Conservation (phyloP, 2,329 filamentous ascomycete species). For the Alternaria triticimaculans region DNA sequence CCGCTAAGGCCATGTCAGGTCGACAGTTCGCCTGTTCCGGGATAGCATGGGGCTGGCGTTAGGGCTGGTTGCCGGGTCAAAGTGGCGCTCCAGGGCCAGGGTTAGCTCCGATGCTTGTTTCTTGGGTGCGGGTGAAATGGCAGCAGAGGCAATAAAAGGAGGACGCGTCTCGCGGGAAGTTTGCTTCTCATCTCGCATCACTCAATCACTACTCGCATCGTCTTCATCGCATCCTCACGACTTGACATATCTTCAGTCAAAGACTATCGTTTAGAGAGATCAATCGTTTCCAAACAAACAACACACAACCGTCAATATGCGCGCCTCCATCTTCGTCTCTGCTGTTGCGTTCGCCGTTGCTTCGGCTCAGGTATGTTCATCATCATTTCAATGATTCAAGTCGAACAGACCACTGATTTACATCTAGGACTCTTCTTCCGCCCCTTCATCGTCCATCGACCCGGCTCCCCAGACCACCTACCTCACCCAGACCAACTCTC, state of each 20-base stretch:
- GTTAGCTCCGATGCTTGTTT: conserved; percentile 21
- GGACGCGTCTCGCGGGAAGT: conserved; percentile 15
- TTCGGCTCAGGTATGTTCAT: conserved; percentile 35
- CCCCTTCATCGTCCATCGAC: conserved; percentile 25
- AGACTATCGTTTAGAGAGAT: conserved; percentile 17
- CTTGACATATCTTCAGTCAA: conserved; percentile 17
- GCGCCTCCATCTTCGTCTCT: conserved; percentile 39
- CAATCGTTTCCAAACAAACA: conserved; percentile 16
- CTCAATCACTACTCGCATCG: conserved; percentile 18
- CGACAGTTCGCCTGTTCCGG: background rate
- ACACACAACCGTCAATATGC: conserved; percentile 33
- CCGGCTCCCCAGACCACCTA: conserved; percentile 38
- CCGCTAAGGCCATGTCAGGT: conserved; percentile 9
- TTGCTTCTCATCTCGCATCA: conserved; percentile 9
- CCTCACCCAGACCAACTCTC: conserved; percentile 43
- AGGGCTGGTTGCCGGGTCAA: conserved; percentile 31
- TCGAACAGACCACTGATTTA: background rate
- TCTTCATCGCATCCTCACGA: conserved; percentile 7
- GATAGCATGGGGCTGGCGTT: conserved; percentile 8
- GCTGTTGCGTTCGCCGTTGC: conserved; percentile 38
- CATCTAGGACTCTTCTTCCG: conserved; percentile 8
- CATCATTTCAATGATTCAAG: conserved; percentile 12
- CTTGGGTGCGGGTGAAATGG: conserved; percentile 16
- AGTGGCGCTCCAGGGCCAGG: conserved; percentile 26
- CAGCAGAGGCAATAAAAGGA: conserved; percentile 23